Percentiles rank a stretch among this genome's conserved stretches.
Evolutionary conservation across 805 yeast genomes (phyloP).

Genomic region (Tetrapisispora fleetii): DNA sequence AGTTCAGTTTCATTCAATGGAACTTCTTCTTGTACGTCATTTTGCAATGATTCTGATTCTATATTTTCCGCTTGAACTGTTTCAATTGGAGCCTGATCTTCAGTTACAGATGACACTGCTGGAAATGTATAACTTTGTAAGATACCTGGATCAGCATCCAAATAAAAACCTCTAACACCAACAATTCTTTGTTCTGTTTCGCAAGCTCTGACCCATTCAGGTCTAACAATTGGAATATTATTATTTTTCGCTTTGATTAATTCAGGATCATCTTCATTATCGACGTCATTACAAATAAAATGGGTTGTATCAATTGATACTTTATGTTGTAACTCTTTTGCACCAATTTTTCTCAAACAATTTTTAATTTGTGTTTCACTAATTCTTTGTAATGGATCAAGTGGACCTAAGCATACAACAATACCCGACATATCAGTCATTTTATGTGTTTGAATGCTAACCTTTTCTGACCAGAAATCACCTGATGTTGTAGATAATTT

Average conservation of each 20-base stretch:
- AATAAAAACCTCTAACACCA: slow-evolving; percentile 81
- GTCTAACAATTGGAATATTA: slow-evolving; percentile 89
- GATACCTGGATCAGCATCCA: slow-evolving; percentile 42
- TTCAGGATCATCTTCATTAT: slow-evolving; percentile 34
- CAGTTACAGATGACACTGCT: neutral
- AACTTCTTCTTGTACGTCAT: slow-evolving; percentile 1
- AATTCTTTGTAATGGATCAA: slow-evolving; percentile 45
- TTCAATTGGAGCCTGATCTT: slow-evolving; percentile 23
- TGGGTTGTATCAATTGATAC: slow-evolving; percentile 92
- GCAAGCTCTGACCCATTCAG: slow-evolving; percentile 96
- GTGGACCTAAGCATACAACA: slow-evolving; percentile 79
- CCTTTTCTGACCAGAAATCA: slow-evolving; percentile 52
- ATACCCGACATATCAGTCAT: slow-evolving; percentile 95
- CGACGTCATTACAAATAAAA: slow-evolving; percentile 44
- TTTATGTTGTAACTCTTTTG: slow-evolving; percentile 61
- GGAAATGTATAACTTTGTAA: slow-evolving; percentile 38
- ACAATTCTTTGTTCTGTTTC: slow-evolving; percentile 80
- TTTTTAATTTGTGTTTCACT: slow-evolving; percentile 47
- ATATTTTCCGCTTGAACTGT: neutral
- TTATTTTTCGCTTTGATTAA: slow-evolving; percentile 69
- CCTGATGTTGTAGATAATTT: slow-evolving; percentile 87
- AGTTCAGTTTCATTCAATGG: neutral
- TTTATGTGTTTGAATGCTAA: slow-evolving; percentile 76
- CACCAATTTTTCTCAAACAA: slow-evolving; percentile 64
- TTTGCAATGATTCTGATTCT: neutral